Conservation (phyloP, 2,329 filamentous ascomycete species). For the Talaromyces albobiverticillius region DNA sequence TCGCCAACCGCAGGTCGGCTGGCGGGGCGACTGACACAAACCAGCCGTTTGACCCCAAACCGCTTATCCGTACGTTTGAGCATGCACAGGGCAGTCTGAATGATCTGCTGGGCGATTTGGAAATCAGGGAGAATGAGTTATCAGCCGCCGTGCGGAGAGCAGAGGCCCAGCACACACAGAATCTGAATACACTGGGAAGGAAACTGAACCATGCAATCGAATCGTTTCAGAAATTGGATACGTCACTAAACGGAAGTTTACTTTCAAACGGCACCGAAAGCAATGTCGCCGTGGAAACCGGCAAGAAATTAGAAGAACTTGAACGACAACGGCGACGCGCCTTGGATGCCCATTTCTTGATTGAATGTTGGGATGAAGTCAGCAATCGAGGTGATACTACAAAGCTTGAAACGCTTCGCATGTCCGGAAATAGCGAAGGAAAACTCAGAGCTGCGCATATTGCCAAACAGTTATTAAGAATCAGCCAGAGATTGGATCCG, state of each 20-base stretch:
- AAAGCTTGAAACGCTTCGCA: slow-evolving; percentile 82
- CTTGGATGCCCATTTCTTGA: slow-evolving; percentile 88
- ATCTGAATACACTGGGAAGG: slow-evolving; percentile 78
- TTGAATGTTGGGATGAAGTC: slow-evolving; percentile 96
- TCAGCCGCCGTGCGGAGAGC: slow-evolving; percentile 85
- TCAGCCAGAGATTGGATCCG: slow-evolving; percentile 86
- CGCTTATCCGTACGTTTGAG: slow-evolving; percentile 92
- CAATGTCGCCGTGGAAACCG: slow-evolving; percentile 90
- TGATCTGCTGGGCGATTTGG: slow-evolving; percentile 70
- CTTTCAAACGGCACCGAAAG: slow-evolving; percentile 31
- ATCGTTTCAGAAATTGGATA: slow-evolving; percentile 86
- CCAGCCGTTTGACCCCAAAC: slow-evolving; percentile 85
- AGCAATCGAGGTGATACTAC: slow-evolving; percentile 83
- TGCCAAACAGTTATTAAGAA: slow-evolving; percentile 86
- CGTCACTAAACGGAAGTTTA: slow-evolving; percentile 67
- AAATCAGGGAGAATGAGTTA: slow-evolving; percentile 86
- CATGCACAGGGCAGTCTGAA: slow-evolving; percentile 54
- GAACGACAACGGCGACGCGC: slow-evolving; percentile 88
- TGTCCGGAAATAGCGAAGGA: slow-evolving; percentile 80
- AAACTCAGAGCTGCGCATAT: slow-evolving; percentile 94
- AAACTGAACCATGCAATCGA: slow-evolving; percentile 91
- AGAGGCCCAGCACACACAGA: slow-evolving; percentile 88
- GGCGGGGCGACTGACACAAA: slow-evolving; percentile 30
- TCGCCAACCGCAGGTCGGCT: slow-evolving; percentile 73
- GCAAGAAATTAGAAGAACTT: slow-evolving; percentile 87